Percentiles rank a stretch among this genome's conserved stretches.
phyloP scores from a whole-genome alignment of 169 alveolate genomes.

The Plasmodium reichenowi region DNA sequence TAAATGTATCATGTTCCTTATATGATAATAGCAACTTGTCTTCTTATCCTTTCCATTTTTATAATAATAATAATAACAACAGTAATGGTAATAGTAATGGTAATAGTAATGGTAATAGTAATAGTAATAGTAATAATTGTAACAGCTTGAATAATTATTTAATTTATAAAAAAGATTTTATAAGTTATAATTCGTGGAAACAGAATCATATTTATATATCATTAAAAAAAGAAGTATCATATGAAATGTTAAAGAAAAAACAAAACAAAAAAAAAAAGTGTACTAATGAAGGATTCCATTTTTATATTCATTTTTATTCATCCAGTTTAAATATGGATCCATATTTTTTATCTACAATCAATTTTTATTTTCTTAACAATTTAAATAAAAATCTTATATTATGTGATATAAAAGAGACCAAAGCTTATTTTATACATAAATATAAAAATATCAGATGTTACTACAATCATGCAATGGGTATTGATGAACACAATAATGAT shows the following conservation, averaged over 20 bases:
- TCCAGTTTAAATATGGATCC: constrained; percentile 60
- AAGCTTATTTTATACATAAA: constrained; percentile 26
- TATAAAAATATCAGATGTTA: constrained; percentile 21
- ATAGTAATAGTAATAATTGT: not conserved
- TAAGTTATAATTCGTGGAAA: constrained; percentile 46
- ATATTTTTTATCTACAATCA: constrained; percentile 45
- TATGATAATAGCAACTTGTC: too few species aligned
- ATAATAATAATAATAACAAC: not conserved
- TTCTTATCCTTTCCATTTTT: too few species aligned
- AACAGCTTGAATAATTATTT: constrained; percentile 57
- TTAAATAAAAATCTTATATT: constrained; percentile 53
- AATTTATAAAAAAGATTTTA: constrained; percentile 59
- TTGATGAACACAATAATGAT: not conserved
- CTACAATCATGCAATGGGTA: constrained; percentile 13
- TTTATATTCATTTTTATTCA: constrained; percentile 37
- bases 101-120: not conserved
- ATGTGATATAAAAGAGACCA: constrained; percentile 55
- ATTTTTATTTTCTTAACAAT: constrained; percentile 57
- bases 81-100: not conserved
- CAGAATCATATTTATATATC: constrained; percentile 50
- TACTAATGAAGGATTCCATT: constrained; percentile 22
- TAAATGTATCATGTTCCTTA: not conserved
- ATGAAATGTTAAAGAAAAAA: not conserved
- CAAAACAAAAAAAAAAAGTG: constrained; percentile 5
- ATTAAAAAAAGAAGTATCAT: constrained; percentile 13